A percentile compares a stretch with the other conserved stretches of the same genome.
phyloP scores from a whole-genome alignment of 805 yeast species.

The Metschnikowia henanensis region DNA sequence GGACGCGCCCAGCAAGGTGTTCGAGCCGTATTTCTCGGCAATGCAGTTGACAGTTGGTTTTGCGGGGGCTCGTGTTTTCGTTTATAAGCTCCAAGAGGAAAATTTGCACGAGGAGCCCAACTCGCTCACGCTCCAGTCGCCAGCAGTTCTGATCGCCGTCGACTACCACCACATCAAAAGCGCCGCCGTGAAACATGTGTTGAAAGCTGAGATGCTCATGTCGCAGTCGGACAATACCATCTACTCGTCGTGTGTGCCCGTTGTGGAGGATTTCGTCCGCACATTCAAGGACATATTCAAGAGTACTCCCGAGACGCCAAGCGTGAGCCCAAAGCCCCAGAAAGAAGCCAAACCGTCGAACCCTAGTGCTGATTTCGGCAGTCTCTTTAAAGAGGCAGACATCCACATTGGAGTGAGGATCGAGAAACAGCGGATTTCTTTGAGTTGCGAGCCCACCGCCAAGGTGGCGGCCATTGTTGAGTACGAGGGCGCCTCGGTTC shows the following conservation, averaged over 20 bases:
- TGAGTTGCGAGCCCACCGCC: constrained; percentile 94
- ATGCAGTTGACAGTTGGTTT: constrained; percentile 55
- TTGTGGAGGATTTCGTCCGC: constrained; percentile 56
- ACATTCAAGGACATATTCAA: constrained; percentile 51
- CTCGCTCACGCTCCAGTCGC: constrained; percentile 67
- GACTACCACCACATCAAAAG: constrained; percentile 47
- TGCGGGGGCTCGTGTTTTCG: constrained; percentile 66
- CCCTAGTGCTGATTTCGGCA: constrained; percentile 34
- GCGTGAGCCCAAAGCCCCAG: constrained; percentile 1
- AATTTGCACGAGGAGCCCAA: constrained; percentile 38
- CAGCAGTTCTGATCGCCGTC: constrained; percentile 62
- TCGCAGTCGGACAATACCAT: constrained; percentile 72
- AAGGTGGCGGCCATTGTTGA: constrained; percentile 86
- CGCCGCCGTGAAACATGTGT: constrained; percentile 38
- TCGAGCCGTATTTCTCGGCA: constrained; percentile 30
- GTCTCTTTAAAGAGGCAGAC: constrained; percentile 54
- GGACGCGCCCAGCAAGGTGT: constrained; percentile 6
- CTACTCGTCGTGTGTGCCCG: constrained; percentile 77
- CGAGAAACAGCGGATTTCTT: constrained; percentile 69
- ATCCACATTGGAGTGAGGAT: constrained; percentile 62
- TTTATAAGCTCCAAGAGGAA: constrained; percentile 47
- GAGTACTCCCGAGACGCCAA: constrained; percentile 9
- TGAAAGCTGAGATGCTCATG: constrained; percentile 55
- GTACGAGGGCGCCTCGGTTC: constrained; percentile 63
- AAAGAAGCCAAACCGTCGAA: constrained; percentile 1